These are phyloP conservation scores for Peronospora destructor DNA, from an alignment of 352 stramenopile species.

Conservation along the genomic window DNA sequence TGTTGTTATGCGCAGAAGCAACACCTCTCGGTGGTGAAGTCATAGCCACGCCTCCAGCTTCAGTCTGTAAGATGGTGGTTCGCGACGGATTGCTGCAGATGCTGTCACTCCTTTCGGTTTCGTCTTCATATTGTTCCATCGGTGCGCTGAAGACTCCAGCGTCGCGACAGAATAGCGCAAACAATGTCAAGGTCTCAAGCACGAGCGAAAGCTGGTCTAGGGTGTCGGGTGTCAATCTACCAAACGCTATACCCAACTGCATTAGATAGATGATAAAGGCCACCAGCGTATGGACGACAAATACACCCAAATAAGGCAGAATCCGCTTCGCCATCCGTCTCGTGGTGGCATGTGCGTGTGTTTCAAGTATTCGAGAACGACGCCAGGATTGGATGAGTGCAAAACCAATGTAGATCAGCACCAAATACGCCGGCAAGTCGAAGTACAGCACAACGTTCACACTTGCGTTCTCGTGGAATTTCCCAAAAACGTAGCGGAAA, in stretches of 20 bases:
- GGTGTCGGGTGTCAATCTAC: constrained; percentile 44
- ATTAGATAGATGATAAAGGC: constrained; percentile 50
- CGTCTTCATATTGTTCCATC: neutral
- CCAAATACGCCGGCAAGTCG: constrained; percentile 56
- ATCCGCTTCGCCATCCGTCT: constrained; percentile 81
- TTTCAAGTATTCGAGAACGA: constrained; percentile 65
- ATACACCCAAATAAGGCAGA: constrained; percentile 66
- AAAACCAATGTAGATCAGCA: constrained; percentile 57
- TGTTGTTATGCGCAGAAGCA: constrained; percentile 1
- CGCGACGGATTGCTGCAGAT: constrained; percentile 12
- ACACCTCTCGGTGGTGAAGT: constrained; percentile 18
- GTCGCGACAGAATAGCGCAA: constrained; percentile 71
- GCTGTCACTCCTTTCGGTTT: constrained; percentile 3
- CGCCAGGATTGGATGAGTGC: constrained; percentile 60
- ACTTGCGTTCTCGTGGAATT: constrained; percentile 17
- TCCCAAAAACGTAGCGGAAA: constrained; percentile 57
- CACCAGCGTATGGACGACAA: constrained; percentile 42
- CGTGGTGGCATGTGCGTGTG: constrained; percentile 68
- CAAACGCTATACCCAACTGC: constrained; percentile 27
- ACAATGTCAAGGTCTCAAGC: constrained; percentile 57
- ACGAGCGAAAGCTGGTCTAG: constrained; percentile 71
- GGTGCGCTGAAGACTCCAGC: constrained; percentile 47
- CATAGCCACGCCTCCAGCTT: constrained; percentile 20
- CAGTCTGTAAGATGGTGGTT: constrained; percentile 27
- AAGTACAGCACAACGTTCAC: constrained; percentile 61